phyloP scores from a whole-genome alignment of 257 asterid species.

The Leptodermis oblonga region DNA sequence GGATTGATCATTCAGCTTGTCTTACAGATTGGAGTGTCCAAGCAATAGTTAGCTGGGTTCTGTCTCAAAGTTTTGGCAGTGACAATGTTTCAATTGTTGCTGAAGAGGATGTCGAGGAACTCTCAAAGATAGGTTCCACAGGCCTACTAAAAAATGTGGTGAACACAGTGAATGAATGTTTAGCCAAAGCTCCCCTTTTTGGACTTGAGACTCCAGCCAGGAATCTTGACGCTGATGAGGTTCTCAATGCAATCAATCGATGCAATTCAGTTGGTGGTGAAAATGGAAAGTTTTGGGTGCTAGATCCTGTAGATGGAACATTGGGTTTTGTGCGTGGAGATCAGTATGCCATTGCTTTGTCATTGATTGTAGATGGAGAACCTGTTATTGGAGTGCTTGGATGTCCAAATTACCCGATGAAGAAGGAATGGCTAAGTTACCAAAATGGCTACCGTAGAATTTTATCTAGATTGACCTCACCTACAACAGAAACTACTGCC shows the following conservation, averaged over 20 bases:
- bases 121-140: constrained; percentile 41
- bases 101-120: constrained; percentile 66
- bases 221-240: constrained; percentile 42
- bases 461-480: constrained; percentile 38
- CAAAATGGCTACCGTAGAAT: constrained; percentile 52
- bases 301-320: constrained; percentile 85
- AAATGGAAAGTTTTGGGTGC: constrained; percentile 71
- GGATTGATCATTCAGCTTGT: constrained; percentile 26
- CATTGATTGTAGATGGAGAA: constrained; percentile 71
- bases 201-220: constrained; percentile 45
- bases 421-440: constrained; percentile 59
- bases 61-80: constrained; percentile 51
- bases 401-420: constrained; percentile 82
- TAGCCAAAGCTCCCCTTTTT: constrained; percentile 51
- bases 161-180: constrained; percentile 50
- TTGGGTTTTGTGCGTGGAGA: constrained; percentile 85
- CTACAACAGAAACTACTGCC: constrained; percentile 31
- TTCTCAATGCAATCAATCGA: constrained; percentile 60
- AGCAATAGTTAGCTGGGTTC: constrained; percentile 77
- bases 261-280: constrained; percentile 62
- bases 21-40: constrained; percentile 94
- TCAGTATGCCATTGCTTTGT: constrained; percentile 79
- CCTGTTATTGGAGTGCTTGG: constrained; percentile 90
- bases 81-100: constrained; percentile 59
- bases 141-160: constrained; percentile 46